Conservation (phyloP, 441 rosid genomes). For the Gossypium trilobum region DNA sequence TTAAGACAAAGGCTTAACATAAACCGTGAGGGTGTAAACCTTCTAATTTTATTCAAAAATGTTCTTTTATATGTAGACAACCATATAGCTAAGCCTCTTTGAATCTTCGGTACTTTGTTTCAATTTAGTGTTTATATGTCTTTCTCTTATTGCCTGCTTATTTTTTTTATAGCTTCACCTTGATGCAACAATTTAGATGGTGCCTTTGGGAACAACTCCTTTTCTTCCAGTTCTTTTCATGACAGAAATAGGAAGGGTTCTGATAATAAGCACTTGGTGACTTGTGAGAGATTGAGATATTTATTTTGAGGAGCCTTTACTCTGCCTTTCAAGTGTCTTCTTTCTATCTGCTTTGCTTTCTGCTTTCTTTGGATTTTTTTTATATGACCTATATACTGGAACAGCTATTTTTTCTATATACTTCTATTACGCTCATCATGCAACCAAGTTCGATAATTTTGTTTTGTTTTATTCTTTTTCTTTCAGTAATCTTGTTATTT, state of each 20-base stretch:
- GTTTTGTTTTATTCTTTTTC: not conserved
- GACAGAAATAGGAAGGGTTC: not conserved
- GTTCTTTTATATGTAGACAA: not conserved
- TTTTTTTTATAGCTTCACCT: not conserved
- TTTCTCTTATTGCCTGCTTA: not conserved
- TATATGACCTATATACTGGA: not conserved
- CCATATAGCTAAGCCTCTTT: not conserved
- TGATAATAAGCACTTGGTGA: not conserved
- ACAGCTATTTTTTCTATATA: not conserved
- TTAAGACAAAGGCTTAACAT: not conserved
- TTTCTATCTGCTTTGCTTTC: not conserved
- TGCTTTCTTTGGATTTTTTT: not conserved
- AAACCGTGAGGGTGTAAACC: slow-evolving; percentile 2
- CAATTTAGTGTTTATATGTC: not conserved
- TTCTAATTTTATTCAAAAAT: not conserved
- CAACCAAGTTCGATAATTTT: slow-evolving; percentile 5
- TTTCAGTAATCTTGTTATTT: not conserved
- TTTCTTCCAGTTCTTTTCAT: not conserved
- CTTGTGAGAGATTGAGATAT: slow-evolving; percentile 4
- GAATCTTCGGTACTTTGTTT: not conserved
- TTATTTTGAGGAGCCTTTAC: not conserved
- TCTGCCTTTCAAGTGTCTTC: not conserved
- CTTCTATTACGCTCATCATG: not conserved
- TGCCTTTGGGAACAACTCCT: not conserved
- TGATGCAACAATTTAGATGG: not conserved